Conservation (phyloP, 148 eudicot species). For the Fallopia convolvulus region DNA sequence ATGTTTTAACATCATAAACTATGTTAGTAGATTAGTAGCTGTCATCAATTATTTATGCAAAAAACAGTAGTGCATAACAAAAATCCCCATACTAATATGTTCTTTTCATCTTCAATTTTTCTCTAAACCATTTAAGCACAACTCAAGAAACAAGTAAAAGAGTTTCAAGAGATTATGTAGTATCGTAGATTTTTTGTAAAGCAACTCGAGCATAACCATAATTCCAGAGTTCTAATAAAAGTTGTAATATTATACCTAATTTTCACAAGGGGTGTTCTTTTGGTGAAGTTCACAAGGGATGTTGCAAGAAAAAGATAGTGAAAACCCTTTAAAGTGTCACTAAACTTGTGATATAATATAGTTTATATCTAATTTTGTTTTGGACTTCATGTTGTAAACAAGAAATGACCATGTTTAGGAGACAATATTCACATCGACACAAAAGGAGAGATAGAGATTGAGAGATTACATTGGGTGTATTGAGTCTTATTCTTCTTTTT, state of each 20-base stretch:
- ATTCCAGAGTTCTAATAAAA: background rate
- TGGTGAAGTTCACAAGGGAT: background rate
- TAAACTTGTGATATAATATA: background rate
- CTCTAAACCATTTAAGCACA: background rate
- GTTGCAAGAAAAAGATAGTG: background rate
- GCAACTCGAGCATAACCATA: background rate
- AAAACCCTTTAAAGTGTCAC: background rate
- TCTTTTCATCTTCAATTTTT: background rate
- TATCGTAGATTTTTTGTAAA: too few species aligned
- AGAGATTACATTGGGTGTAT: conserved; percentile 44
- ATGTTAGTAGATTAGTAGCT: background rate
- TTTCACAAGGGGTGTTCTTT: too few species aligned
- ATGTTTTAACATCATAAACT: background rate
- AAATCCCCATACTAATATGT: background rate
- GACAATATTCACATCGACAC: background rate
- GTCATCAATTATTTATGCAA: background rate
- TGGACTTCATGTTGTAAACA: background rate
- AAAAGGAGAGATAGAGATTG: background rate
- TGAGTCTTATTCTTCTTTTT: conserved; percentile 70
- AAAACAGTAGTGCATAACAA: background rate
- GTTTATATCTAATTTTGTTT: background rate
- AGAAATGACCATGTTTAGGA: background rate
- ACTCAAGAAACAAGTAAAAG: background rate
- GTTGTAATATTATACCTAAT: background rate
- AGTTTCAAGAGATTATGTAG: background rate